Evolutionary conservation across 768 basidiomycete genomes (phyloP), one percentile per base, ranked within the genome.

Genomic region (Boletus insuetus): DNA sequence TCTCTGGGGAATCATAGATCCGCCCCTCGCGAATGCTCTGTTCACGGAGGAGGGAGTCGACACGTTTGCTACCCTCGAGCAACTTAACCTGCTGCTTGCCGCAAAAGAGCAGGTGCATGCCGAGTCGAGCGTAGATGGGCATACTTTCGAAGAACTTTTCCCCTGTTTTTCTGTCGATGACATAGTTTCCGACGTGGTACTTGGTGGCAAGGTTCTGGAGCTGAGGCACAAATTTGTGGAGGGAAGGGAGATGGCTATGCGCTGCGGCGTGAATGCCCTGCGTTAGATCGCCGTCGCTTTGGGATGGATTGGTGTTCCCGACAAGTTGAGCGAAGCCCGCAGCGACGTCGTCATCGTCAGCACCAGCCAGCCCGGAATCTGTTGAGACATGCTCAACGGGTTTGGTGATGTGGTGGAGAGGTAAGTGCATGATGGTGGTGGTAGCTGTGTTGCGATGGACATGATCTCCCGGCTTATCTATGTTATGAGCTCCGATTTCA

Each of bases 21-120:
- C 69, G 69, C 6, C 85, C 85, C 77, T 86, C 66, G 10, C 65
- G 82, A 48, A 84, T 51, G 42, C 83, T 85, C 65, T 84, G 76
- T 48, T 83, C 79, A 31, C 69, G 74, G 40, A 87, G 71, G 11
- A 85, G 64, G 2, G 75, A 68, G 48, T 83, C 82, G 11, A 86
- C 73, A 32, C 57, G 74, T 41, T 75, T 72, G 31, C 61, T 77
- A n/a, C 63, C 63, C 41, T 81, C 78, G 6, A 87, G 71, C 7
- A 84, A 13, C 55, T 74, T 77, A 40, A 78, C 67, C 57, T 83
- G 78, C 42, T 76, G 74, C 35, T 70, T 76, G 3, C 85, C 83
- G 43, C 81, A 81, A 61, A 89, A 91, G 26, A 91, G 69, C 6
- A 91, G 75, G 62, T 91, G 89, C 89, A 91, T 91, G 8, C 85